A percentile compares a stretch with the other conserved stretches of the same genome.
Conservation (phyloP, 352 stramenopile species). For the Elongisporangium prolatum region DNA sequence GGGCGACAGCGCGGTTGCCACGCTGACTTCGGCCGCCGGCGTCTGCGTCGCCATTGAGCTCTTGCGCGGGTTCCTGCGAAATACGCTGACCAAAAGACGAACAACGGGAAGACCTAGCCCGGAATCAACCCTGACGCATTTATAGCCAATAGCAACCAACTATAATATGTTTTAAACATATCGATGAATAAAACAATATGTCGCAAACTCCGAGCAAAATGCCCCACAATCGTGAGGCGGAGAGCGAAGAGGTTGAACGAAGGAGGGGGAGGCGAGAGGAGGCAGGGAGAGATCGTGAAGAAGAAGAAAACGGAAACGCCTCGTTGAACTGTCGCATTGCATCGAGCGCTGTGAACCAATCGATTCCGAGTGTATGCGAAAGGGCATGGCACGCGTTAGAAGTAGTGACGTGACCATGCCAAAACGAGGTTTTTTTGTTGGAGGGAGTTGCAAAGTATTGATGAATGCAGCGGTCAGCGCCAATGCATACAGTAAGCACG, state of each 20-base stretch:
- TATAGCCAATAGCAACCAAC: not conserved
- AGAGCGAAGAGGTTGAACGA: not conserved
- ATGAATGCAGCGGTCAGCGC: too few species aligned
- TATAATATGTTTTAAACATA: not conserved
- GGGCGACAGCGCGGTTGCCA: not conserved
- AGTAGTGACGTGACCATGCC: constrained; percentile 1
- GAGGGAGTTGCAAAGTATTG: constrained; percentile 10
- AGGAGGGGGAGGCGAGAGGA: not conserved
- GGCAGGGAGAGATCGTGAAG: not conserved
- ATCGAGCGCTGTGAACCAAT: not conserved
- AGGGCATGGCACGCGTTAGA: not conserved
- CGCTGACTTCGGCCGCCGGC: not conserved
- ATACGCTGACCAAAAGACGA: not conserved
- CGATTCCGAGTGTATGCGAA: not conserved
- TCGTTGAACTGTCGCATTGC: not conserved
- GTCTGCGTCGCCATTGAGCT: not conserved
- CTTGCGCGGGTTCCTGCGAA: not conserved
- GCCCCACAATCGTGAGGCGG: not conserved
- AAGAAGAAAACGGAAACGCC: not conserved
- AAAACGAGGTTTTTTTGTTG: constrained; percentile 5
- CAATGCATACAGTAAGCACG: too few species aligned
- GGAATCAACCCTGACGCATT: not conserved
- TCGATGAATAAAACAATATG: not conserved
- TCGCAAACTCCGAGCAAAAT: not conserved
- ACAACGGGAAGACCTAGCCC: not conserved